These are phyloP conservation scores for Hippophae tibetana DNA, from an alignment of 306 rosid genomes.

Conservation along the genomic window DNA sequence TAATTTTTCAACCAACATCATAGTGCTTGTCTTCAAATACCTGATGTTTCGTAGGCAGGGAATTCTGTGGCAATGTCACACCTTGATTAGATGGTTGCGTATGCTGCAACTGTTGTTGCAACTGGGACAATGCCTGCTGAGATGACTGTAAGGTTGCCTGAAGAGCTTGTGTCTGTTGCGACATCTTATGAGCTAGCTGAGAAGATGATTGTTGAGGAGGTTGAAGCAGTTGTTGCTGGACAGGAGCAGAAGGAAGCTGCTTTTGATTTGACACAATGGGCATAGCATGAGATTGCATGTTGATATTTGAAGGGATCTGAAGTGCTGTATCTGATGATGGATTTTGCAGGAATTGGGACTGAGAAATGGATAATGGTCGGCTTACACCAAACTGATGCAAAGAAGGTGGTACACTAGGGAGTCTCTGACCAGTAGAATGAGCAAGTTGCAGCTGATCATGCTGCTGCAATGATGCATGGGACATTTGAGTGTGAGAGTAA, in stretches of 20 bases:
- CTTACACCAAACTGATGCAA: conserved; percentile 43
- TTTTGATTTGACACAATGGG: conserved; percentile 36
- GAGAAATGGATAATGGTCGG: conserved; percentile 53
- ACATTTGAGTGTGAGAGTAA: conserved; percentile 38
- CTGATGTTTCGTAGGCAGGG: conserved; percentile 57
- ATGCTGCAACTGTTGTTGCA: conserved; percentile 80
- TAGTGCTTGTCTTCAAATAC: conserved; percentile 13
- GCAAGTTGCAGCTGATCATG: conserved; percentile 54
- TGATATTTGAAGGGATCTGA: conserved; percentile 37
- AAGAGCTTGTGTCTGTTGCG: conserved; percentile 80
- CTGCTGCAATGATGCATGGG: conserved; percentile 41
- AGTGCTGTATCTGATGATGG: conserved; percentile 36
- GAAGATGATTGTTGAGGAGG: conserved; percentile 68
- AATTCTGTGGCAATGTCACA: conserved; percentile 44
- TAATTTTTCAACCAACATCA: neutral
- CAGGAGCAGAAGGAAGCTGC: conserved; percentile 34
- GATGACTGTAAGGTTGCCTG: conserved; percentile 96
- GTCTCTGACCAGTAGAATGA: conserved; percentile 42
- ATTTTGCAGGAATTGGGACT: conserved; percentile 46
- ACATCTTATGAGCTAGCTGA: conserved; percentile 81
- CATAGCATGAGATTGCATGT: conserved; percentile 33
- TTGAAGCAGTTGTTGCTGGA: conserved; percentile 48
- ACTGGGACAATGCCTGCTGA: conserved; percentile 88
- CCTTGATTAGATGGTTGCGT: conserved; percentile 80
- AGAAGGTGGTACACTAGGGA: conserved; percentile 28